Evolutionary conservation across 345 rosid genomes (phyloP), one percentile per base, ranked within the genome.

Genomic region (Gossypium mustelinum): DNA sequence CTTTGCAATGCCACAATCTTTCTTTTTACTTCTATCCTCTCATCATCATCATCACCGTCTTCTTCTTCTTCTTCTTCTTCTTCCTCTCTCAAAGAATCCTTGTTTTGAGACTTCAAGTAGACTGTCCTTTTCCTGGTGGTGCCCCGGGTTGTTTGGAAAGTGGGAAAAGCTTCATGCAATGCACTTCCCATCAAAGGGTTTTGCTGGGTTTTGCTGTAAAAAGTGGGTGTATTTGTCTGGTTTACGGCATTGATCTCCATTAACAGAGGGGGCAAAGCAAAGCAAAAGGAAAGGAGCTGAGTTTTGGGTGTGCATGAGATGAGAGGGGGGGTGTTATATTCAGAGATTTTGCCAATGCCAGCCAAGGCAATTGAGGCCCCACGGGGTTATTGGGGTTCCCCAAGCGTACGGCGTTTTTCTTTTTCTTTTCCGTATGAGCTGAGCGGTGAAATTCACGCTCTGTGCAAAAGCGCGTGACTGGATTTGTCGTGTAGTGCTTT

Each of bases 1-100:
- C 81, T 91, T 86, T 89, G 93, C 86, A 91, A 81, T 70, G 89
- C 88, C 76, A 41, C 77, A 34, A 91, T 88, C 87, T 85, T 91
- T 24, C 65, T 82, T 43, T 85, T 92, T 34, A 89, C 82, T 51
- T 71, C 88, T 59, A 50, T 84, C 20, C 75, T 76, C 24, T 83
- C 82, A 0, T 78, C 86, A 0, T 74, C 85, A 0, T 78, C 88
- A 0, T 76, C 24, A 1, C 27, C 65, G 2, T 29, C 22, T 1
- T 17, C 66, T 1, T 20, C 20, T 7, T 29, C 11, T 34, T 62
- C 67, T 14, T 61, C 66, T 4, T 34, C 50, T 64, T 65, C 9
- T 6, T 9, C 20, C 4, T 6, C 9, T 13, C 25, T 65, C 16
- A 11, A n/a, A 18, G 24, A 10, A 43, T 68, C 72, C 18, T 67